Evolutionary conservation across 129 eudicot genomes (phyloP).

Genomic region (Lonicera japonica): DNA sequence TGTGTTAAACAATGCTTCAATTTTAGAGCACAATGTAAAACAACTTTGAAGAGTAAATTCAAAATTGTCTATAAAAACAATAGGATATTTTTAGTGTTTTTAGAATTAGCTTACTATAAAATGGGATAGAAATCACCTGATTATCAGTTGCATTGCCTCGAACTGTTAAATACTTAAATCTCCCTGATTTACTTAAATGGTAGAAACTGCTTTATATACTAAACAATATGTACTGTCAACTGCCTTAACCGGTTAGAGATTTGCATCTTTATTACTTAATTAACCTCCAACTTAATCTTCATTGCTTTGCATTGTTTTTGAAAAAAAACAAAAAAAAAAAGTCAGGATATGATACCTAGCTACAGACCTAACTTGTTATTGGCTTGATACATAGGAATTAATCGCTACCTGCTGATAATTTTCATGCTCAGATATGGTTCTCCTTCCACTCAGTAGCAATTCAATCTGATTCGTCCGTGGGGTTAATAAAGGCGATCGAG

Average conservation of each 20-base stretch:
- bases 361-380: background rate
- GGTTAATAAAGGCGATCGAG: conserved; percentile 82
- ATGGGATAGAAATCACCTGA: background rate
- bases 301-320: no score
- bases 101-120: background rate
- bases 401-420: conserved; percentile 63
- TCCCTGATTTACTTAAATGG: background rate
- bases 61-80: no score
- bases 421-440: conserved; percentile 68
- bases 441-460: conserved; percentile 50
- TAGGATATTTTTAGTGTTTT: background rate
- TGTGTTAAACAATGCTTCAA: no score
- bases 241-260: no score
- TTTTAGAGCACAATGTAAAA: no score
- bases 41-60: no score
- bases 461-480: conserved; percentile 81
- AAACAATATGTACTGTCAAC: no score
- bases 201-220: background rate
- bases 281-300: no score
- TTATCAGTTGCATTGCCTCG: background rate
- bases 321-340: no score
- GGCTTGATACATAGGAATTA: background rate
- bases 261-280: no score
- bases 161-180: background rate
- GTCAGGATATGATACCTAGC: background rate